Evolutionary conservation across 1,284 basidiomycete species (phyloP), one percentile per base, ranked within the genome.

Genomic region (Ustilago vetiveriae): DNA sequence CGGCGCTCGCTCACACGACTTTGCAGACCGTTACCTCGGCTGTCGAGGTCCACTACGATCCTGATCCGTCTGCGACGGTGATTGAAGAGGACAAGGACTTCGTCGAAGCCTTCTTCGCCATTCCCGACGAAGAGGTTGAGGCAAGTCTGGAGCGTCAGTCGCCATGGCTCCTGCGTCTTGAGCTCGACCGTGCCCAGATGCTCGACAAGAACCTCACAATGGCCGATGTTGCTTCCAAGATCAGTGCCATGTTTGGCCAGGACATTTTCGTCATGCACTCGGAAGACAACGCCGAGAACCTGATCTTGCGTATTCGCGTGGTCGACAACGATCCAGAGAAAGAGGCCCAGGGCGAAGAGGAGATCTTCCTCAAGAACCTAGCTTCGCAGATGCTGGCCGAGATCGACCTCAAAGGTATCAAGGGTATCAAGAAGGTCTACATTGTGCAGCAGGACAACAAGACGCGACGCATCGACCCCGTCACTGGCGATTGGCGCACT

Each of bases 201-300:
- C 90, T 98, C 71, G 95, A 98, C 85, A 90, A 94, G 79, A 94
- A 94, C 80, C 86, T 97, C 73, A 92, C 90, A 14, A 98, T 98
- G 93, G 88, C 91, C 42, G 92, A 94, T 73, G 94, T 99, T 43
- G 94, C 95, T 7, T 90, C 91, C 69, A 90, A 91, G 52, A 97
- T 99, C 66, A 90, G 91, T 26, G 91, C 94, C 82, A 94, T 89
- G 75, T 98, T 98, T 85, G 93, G 95, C 81, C 90, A 92, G 14
- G 96, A 98, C 82, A 86, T 98, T 37, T 98, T 97, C 83, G 94
- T 98, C 81, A 97, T 98, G 79, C 97, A 93, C 89, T 95, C 92
- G 69, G 95, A 98, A 86, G 96, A 98, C 84, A 97, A 98, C 83
- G 92, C 94, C 3, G 92, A 96, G 83, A 95, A 97, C 85, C 88